Base-by-base conservation (phyloP, 1,284 basidiomycete genomes). In the Phellinidium pouzarii region DNA sequence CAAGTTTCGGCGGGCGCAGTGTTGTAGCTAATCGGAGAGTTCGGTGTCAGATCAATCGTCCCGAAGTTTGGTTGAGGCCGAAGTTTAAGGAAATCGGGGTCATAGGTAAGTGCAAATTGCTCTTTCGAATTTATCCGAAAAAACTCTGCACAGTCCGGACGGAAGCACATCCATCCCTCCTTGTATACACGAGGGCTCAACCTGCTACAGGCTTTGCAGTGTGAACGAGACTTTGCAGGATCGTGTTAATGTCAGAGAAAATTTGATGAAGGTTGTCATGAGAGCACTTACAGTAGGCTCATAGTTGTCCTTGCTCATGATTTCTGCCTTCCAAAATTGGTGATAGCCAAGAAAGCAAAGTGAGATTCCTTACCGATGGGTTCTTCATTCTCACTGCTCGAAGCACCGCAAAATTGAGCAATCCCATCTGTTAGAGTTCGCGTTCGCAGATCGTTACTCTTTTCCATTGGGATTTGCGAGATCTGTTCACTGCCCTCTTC, bases 121-220 rank as follows among this genome's bases (percentile, higher is more conserved):
- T 59, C 41, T 11, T 64, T 62, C 27, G 63, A 52, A 1, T 58
- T 31, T 7, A 66, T 53, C 19, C 54, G 67, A 80, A 81, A 88
- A 65, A 88, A 88, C 9, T 52, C 54, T 1, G 25, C 0, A 59
- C 86, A 89, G 2, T 58, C 56, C 19, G 83, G 73, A 41, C 75
- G 73, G 44, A 88, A 68, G 60, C 86, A 89, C 60, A 75, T 77
- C 80, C 82, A 82, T 3, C 70, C 71, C 57, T 72, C 64, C 29
- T 62, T 56, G 58, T 83, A 89, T 19, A 89, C 71, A 46, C 68
- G 64, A 0, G 77, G 77, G 36, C 77, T 80, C 5, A 54, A 48
- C n/a, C 65, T 59, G 0, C 52, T 53, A 59, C 22, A 62, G 58
- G 11, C 68, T 72, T 72, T 73, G 49, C 22, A 29, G 9, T 34